These are phyloP conservation scores for Penicillium cinerascens DNA, from an alignment of 495 filamentous ascomycete species.

Conservation along the genomic window DNA sequence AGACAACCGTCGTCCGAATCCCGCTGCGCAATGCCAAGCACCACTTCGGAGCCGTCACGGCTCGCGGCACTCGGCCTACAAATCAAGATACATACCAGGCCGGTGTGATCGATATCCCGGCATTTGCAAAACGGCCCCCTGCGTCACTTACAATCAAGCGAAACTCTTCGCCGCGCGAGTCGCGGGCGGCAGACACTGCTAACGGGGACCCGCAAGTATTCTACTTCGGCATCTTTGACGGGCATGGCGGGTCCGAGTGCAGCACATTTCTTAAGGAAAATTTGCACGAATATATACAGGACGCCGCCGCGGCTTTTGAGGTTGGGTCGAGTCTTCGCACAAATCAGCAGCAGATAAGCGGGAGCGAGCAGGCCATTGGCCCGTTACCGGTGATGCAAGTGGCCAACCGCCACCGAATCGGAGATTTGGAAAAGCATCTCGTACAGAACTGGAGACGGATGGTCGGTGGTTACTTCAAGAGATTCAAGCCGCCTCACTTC, in stretches of 20 bases:
- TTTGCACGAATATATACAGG: slow-evolving; percentile 86
- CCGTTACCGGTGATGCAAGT: slow-evolving; percentile 39
- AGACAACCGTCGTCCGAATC: slow-evolving; percentile 97
- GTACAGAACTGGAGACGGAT: slow-evolving; percentile 75
- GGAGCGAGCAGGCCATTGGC: slow-evolving; percentile 5
- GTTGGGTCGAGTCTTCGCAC: slow-evolving; percentile 62
- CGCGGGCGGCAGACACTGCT: slow-evolving; percentile 62
- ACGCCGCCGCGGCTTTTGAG: slow-evolving; percentile 67
- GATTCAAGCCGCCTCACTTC: slow-evolving; percentile 76
- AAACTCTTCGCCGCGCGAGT: slow-evolving; percentile 27
- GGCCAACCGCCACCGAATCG: slow-evolving; percentile 33
- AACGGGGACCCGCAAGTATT: slow-evolving; percentile 92
- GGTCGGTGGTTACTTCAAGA: slow-evolving; percentile 89
- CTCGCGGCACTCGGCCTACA: slow-evolving; percentile 74
- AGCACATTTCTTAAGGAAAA: slow-evolving; percentile 79
- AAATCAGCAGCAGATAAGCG: slow-evolving; percentile 7
- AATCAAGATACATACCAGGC: slow-evolving; percentile 97
- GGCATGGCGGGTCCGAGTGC: slow-evolving; percentile 89
- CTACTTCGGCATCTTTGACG: slow-evolving; percentile 95
- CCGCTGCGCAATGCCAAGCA: slow-evolving; percentile 91
- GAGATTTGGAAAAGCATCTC: slow-evolving; percentile 61
- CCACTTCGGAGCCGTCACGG: slow-evolving; percentile 79
- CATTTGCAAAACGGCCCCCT: slow-evolving; percentile 81
- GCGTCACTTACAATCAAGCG: slow-evolving; percentile 57
- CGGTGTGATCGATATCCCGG: slow-evolving; percentile 85